phyloP scores from a whole-genome alignment of 495 filamentous ascomycete species.

The Annulohypoxylon moriforme region DNA sequence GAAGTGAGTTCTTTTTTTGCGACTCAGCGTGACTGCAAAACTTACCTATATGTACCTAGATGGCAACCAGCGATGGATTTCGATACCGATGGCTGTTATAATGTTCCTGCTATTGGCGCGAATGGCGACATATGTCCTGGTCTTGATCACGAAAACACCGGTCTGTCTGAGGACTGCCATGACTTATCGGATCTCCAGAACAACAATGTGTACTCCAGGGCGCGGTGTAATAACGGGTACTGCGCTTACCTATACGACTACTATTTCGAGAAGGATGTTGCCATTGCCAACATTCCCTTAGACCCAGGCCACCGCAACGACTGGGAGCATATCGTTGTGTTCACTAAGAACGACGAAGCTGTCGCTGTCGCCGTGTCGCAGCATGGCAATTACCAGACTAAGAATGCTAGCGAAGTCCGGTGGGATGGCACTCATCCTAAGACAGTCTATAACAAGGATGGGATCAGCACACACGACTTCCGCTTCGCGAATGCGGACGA shows the following conservation, averaged over 20 bases:
- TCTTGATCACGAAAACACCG: slow-evolving; percentile 49
- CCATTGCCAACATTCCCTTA: slow-evolving; percentile 46
- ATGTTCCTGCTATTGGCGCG: slow-evolving; percentile 56
- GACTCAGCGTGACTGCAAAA: not conserved
- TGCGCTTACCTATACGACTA: slow-evolving; percentile 60
- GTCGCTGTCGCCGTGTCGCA: slow-evolving; percentile 53
- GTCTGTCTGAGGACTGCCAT: slow-evolving; percentile 50
- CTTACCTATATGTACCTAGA: slow-evolving; percentile 30
- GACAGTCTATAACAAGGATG: slow-evolving; percentile 60
- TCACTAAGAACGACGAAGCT: slow-evolving; percentile 48
- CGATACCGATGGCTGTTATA: slow-evolving; percentile 61
- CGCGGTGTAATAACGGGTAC: slow-evolving; percentile 59
- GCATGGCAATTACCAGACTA: slow-evolving; percentile 54
- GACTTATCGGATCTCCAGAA: slow-evolving; percentile 55
- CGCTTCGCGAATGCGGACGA: slow-evolving; percentile 55
- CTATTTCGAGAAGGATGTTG: slow-evolving; percentile 62
- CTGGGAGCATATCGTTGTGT: slow-evolving; percentile 62
- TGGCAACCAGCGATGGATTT: slow-evolving; percentile 61
- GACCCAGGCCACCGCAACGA: slow-evolving; percentile 56
- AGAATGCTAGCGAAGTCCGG: slow-evolving; percentile 47
- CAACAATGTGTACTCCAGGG: slow-evolving; percentile 60
- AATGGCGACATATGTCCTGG: slow-evolving; percentile 53
- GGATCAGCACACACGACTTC: slow-evolving; percentile 54
- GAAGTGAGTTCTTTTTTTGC: slow-evolving; percentile 33
- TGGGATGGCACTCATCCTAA: slow-evolving; percentile 60